These are phyloP conservation scores for Psophocarpus tetragonolobus DNA, from an alignment of 306 rosid species.

Conservation along the genomic window DNA sequence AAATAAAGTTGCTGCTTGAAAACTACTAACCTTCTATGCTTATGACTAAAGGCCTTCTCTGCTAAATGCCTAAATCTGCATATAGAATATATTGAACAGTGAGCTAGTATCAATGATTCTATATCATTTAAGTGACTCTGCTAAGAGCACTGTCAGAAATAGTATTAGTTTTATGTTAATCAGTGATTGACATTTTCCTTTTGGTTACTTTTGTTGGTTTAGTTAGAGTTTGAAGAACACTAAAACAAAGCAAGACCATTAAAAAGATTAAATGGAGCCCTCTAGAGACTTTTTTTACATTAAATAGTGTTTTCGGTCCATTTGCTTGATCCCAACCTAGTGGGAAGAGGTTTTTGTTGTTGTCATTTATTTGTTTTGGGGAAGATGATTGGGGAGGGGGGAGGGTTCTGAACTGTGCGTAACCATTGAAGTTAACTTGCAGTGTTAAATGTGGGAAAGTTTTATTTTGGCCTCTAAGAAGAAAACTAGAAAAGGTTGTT, in stretches of 20 bases:
- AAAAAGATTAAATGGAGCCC: neutral
- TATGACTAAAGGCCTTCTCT: neutral
- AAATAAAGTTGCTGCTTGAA: conserved; percentile 16
- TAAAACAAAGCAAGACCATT: neutral
- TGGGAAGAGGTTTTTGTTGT: neutral
- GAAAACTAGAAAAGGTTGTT: neutral
- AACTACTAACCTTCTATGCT: neutral
- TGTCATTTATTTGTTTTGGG: neutral
- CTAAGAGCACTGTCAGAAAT: conserved; percentile 15
- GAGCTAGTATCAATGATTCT: neutral
- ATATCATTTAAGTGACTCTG: conserved; percentile 1
- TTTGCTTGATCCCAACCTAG: neutral
- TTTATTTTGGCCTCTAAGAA: neutral
- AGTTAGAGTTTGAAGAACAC: neutral
- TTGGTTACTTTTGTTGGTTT: neutral
- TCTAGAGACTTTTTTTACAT: neutral
- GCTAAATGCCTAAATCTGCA: conserved; percentile 24
- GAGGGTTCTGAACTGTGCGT: neutral
- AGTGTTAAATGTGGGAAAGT: neutral
- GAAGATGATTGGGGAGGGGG: neutral
- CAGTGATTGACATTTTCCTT: neutral
- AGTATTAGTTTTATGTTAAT: neutral
- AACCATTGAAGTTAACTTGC: neutral
- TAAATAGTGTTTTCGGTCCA: neutral
- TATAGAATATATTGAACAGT: neutral